phyloP scores from a whole-genome alignment of 805 yeast species.

The Candida dajiaensis region DNA sequence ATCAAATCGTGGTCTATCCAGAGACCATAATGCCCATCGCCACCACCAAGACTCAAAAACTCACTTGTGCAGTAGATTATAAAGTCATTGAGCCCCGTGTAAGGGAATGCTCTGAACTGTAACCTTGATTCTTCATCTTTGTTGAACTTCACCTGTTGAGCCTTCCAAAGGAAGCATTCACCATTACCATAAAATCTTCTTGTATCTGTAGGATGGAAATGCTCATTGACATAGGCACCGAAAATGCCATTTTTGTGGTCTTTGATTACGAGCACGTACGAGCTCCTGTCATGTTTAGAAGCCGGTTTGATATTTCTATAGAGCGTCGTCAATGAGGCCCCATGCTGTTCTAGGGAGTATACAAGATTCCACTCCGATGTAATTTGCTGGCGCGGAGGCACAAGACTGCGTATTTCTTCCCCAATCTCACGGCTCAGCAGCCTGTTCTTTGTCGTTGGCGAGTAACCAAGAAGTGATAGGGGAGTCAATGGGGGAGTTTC shows the following conservation, averaged over 20 bases:
- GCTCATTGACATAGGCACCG: slow-evolving; percentile 77
- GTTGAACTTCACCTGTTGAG: slow-evolving; percentile 34
- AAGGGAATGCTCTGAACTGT: slow-evolving; percentile 75
- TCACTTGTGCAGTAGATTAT: slow-evolving; percentile 74
- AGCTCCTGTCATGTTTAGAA: slow-evolving; percentile 40
- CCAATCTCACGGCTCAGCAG: slow-evolving; percentile 61
- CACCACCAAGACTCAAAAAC: slow-evolving; percentile 83
- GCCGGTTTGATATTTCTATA: slow-evolving; percentile 51
- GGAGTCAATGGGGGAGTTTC: slow-evolving; percentile 43
- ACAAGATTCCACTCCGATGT: slow-evolving; percentile 70
- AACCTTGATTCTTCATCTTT: slow-evolving; percentile 8
- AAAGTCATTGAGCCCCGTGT: slow-evolving; percentile 84
- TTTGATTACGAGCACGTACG: slow-evolving; percentile 68
- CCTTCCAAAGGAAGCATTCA: slow-evolving; percentile 88
- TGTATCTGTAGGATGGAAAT: slow-evolving; percentile 62
- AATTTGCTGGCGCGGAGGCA: slow-evolving; percentile 78
- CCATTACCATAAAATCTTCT: slow-evolving; percentile 87
- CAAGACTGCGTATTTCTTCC: slow-evolving; percentile 60
- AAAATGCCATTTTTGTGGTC: slow-evolving; percentile 62
- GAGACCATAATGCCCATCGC: slow-evolving; percentile 87
- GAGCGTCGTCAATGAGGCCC: slow-evolving; percentile 77
- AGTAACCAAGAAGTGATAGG: slow-evolving; percentile 55
- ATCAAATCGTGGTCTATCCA: slow-evolving; percentile 75
- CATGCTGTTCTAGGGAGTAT: slow-evolving; percentile 89
- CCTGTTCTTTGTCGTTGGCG: slow-evolving; percentile 46